Evolutionary conservation across 495 filamentous ascomycete genomes (phyloP).

Genomic region (Aspergillus leporis): DNA sequence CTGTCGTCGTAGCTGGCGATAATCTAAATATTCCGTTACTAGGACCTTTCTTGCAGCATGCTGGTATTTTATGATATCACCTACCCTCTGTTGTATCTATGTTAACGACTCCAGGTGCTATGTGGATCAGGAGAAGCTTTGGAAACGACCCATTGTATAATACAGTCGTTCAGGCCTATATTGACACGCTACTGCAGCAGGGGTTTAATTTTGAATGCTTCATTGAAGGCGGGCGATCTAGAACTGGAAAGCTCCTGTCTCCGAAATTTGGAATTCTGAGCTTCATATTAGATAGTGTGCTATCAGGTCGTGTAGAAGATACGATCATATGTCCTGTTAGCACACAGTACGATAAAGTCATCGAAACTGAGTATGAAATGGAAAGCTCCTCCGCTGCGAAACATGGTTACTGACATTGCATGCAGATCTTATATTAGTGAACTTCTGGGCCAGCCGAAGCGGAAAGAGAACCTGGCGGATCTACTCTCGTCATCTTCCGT

Average conservation of each 20-base stretch:
- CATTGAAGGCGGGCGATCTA: constrained; percentile 88
- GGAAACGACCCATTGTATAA: constrained; percentile 88
- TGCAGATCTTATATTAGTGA: constrained; percentile 83
- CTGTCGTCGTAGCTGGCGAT: constrained; percentile 93
- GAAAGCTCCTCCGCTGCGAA: not conserved
- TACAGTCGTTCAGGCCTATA: constrained; percentile 91
- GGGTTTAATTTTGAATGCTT: constrained; percentile 97
- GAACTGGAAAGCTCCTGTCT: constrained; percentile 89
- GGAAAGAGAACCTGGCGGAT: constrained; percentile 86
- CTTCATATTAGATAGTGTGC: constrained; percentile 85
- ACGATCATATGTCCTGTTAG: constrained; percentile 91
- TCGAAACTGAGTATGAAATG: constrained; percentile 77
- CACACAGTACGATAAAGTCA: constrained; percentile 97
- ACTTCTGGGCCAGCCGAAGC: constrained; percentile 88
- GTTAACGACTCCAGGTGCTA: constrained; percentile 61
- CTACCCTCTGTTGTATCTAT: not conserved
- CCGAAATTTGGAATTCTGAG: constrained; percentile 96
- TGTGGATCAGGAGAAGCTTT: constrained; percentile 94
- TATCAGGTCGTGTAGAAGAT: constrained; percentile 87
- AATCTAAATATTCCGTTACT: constrained; percentile 93
- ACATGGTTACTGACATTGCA: constrained; percentile 14
- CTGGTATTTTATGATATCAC: constrained; percentile 50
- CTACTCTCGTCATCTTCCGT: constrained; percentile 88
- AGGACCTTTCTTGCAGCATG: constrained; percentile 89
- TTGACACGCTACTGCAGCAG: constrained; percentile 85